These are phyloP conservation scores for Tricholoma hemisulphureum DNA, from an alignment of 768 basidiomycete genomes.

Conservation along the genomic window DNA sequence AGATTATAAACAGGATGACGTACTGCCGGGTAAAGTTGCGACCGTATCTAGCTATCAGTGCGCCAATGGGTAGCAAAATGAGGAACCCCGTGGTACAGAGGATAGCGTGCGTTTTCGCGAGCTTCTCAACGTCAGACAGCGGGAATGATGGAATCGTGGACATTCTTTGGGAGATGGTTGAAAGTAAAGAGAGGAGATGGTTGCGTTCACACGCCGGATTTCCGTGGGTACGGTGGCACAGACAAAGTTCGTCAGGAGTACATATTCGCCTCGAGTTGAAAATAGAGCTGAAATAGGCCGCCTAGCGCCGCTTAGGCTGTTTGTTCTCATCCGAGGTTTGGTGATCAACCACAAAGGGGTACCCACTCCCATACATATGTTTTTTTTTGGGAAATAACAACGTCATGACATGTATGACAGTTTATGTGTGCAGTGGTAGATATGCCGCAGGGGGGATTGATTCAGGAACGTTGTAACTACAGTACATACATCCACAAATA, in stretches of 20 bases:
- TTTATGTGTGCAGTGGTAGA: too few species aligned
- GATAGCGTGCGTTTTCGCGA: conserved; percentile 48
- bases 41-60: conserved; percentile 51
- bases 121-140: conserved; percentile 30
- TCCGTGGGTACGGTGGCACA: too few species aligned
- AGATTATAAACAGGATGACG: conserved; percentile 16
- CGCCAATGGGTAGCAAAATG: conserved; percentile 57
- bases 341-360: conserved; percentile 1
- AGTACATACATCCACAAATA: too few species aligned
- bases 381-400: too few species aligned
- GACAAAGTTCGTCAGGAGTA: too few species aligned
- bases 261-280: not conserved
- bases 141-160: conserved; percentile 10
- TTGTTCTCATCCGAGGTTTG: conserved; percentile 11
- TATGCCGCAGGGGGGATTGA: too few species aligned
- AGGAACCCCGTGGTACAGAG: conserved; percentile 48
- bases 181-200: not conserved
- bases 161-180: conserved; percentile 5
- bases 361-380: conserved; percentile 2
- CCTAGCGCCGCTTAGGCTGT: not conserved
- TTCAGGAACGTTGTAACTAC: too few species aligned
- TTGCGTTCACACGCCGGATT: not conserved
- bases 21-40: conserved; percentile 50
- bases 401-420: conserved; percentile 2
- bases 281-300: conserved; percentile 11